Evolutionary conservation across 2,329 filamentous ascomycete genomes (phyloP), one percentile per base, ranked within the genome.

Genomic region (Immersiporthe knoxdaviesiana): DNA sequence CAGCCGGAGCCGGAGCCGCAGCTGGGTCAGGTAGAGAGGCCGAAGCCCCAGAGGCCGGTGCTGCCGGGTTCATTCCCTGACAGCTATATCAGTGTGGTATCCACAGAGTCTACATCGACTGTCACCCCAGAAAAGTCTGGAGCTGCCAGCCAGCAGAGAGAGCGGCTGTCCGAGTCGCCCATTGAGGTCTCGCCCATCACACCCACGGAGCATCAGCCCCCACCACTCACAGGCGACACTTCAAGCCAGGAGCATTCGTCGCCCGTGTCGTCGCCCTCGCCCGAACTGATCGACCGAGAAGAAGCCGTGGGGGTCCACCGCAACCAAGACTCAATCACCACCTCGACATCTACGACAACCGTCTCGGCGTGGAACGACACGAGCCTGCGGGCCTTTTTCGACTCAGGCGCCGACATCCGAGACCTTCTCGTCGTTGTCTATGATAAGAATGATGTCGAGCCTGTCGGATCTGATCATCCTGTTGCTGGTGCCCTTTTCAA

Each of bases 341-440:
- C 86, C 47, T 86, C 87, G 30, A 85, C 84, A 5, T 85, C 87
- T 37, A 85, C 87, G 32, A 83, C 86, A 21, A 83, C 84, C 21
- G 85, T 86, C 27, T 85, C 90, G 35, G 88, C 89, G 0, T 99
- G 96, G 96, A 95, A 93, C 72, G 95, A 98, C 78, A 85, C 89
- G 68, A 92, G 90, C 74, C 86, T 99, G 37, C 89, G 93, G 70
- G 91, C 92, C 18, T 99, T 97, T 80, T 91, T 98, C 75, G 95
- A 98, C 73, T 93, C 96, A 74, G 90, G 93, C 71, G 90, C 90
- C 44, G 93, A 97, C 72, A 93, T 99, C 73, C 89, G 93, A 64
- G 95, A 99, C 77, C 87, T 98, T 77, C 85, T 98, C 65, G 87
- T 94, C 50, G 92, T 99, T 71, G 93, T 99, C 37, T 94, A 97